These are phyloP conservation scores for Starmerella apicola DNA, from an alignment of 805 yeast genomes.

Conservation along the genomic window DNA sequence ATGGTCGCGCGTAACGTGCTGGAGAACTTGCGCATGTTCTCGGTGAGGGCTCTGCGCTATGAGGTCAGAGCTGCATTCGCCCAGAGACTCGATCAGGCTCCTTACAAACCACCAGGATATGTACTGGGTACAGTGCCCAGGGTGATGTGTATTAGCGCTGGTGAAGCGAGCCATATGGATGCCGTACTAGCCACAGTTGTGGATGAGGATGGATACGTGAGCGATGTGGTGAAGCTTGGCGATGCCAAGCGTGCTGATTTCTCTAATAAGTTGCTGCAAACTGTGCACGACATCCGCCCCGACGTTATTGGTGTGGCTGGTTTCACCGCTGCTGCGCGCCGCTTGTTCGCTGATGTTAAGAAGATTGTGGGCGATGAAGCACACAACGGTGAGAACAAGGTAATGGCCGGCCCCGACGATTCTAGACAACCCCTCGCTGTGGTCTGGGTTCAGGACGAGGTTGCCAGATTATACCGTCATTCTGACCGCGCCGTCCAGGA, in stretches of 20 bases:
- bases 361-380: constrained; percentile 43
- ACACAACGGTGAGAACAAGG: too few species aligned
- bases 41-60: constrained; percentile 56
- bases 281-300: constrained; percentile 57
- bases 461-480: constrained; percentile 76
- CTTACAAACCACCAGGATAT: constrained; percentile 68
- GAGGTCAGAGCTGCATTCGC: constrained; percentile 60
- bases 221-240: constrained; percentile 66
- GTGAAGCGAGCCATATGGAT: constrained; percentile 73
- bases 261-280: constrained; percentile 45
- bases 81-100: constrained; percentile 80
- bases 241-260: constrained; percentile 57
- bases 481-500: constrained; percentile 65
- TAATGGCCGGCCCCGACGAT: constrained; percentile 25
- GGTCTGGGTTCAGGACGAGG: constrained; percentile 83
- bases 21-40: constrained; percentile 64
- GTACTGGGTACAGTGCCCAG: constrained; percentile 75
- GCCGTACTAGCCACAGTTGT: constrained; percentile 74
- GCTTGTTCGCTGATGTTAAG: constrained; percentile 42
- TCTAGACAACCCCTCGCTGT: constrained; percentile 40
- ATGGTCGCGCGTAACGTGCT: constrained; percentile 64
- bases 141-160: constrained; percentile 70
- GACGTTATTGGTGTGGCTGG: constrained; percentile 91
- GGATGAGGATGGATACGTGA: constrained; percentile 68
- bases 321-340: constrained; percentile 59